These are phyloP conservation scores for Starmerella scarabaei DNA, from an alignment of 805 yeast genomes.

Conservation along the genomic window DNA sequence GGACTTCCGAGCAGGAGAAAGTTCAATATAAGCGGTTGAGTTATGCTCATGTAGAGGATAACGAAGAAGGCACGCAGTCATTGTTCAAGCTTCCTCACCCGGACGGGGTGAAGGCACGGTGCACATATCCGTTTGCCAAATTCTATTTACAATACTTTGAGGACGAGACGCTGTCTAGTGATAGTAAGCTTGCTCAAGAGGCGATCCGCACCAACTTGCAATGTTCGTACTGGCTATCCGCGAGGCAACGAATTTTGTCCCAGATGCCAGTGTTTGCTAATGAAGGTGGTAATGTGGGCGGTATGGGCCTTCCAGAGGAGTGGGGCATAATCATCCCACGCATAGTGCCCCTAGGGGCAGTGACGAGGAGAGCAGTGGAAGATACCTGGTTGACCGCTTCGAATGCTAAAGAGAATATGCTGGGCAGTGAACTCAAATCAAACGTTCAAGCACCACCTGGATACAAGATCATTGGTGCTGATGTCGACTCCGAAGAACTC, in stretches of 20 bases:
- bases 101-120: constrained; percentile 60
- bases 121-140: constrained; percentile 68
- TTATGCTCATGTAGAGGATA: constrained; percentile 24
- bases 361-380: constrained; percentile 92
- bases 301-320: constrained; percentile 13
- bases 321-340: constrained; percentile 74
- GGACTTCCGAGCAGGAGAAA: constrained; percentile 33
- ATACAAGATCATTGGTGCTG: constrained; percentile 91
- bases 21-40: constrained; percentile 29
- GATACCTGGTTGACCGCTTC: constrained; percentile 97
- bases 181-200: constrained; percentile 56
- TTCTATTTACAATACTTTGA: constrained; percentile 60
- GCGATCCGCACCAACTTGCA: constrained; percentile 66
- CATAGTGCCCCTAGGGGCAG: constrained; percentile 86
- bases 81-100: constrained; percentile 76
- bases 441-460: constrained; percentile 79
- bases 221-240: constrained; percentile 87
- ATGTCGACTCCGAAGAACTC: constrained; percentile 93
- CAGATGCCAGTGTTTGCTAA: constrained; percentile 66
- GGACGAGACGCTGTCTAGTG: constrained; percentile 56
- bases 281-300: neutral
- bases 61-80: constrained; percentile 9
- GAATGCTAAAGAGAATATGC: constrained; percentile 69
- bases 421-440: constrained; percentile 89
- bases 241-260: constrained; percentile 66